phyloP scores from a whole-genome alignment of 805 yeast species.

The Teunomyces lycoperdinae region DNA sequence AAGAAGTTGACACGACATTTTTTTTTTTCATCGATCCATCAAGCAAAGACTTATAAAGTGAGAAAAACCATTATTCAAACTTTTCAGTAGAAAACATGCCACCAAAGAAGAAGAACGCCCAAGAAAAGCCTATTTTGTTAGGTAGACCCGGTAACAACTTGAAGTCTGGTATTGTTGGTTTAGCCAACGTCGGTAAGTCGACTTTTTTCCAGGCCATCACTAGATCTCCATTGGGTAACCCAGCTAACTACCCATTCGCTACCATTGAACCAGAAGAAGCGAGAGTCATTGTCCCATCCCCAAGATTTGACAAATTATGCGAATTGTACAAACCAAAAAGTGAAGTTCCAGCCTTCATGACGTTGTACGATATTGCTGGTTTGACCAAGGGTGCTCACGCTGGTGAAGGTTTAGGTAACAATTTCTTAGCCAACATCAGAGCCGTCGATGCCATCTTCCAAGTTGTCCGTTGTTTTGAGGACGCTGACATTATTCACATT shows the following conservation, averaged over 20 bases:
- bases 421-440: slow-evolving; percentile 92
- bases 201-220: slow-evolving; percentile 98
- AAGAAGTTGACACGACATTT: neutral
- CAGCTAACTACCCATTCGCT: slow-evolving; percentile 98
- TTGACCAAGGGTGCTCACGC: slow-evolving; percentile 94
- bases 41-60: neutral
- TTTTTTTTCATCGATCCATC: slow-evolving; percentile 5
- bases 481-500: slow-evolving; percentile 95
- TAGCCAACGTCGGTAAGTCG: slow-evolving; percentile 94
- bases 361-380: slow-evolving; percentile 97
- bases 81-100: slow-evolving; percentile 48
- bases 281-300: slow-evolving; percentile 88
- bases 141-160: slow-evolving; percentile 67
- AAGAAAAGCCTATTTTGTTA: slow-evolving; percentile 69
- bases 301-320: slow-evolving; percentile 75
- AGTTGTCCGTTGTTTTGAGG: slow-evolving; percentile 96
- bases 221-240: slow-evolving; percentile 87
- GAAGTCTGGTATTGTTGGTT: slow-evolving; percentile 82
- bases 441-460: slow-evolving; percentile 98
- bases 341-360: slow-evolving; percentile 87
- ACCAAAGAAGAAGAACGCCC: slow-evolving; percentile 64
- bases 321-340: slow-evolving; percentile 78
- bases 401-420: slow-evolving; percentile 98
- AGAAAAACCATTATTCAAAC: neutral
- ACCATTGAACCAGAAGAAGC: slow-evolving; percentile 99